Conservation (phyloP, 169 alveolate genomes). For the Eimeria maxima region DNA sequence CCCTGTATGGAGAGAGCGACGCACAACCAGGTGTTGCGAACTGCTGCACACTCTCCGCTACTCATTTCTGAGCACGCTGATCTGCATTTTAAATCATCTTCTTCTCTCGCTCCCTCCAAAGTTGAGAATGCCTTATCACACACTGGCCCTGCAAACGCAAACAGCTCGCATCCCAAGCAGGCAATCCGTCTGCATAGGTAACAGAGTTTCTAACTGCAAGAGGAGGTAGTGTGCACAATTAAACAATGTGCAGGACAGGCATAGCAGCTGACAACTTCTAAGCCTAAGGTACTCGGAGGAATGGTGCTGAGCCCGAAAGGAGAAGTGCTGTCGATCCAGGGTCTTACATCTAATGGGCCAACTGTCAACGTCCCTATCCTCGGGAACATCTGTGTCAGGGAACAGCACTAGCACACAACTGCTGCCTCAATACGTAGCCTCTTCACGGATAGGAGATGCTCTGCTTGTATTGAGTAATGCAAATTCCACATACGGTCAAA, state of each 20-base stretch:
- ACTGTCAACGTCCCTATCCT: neutral
- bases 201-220: neutral
- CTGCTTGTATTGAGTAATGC: neutral
- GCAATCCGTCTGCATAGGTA: neutral
- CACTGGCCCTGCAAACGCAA: slow-evolving; percentile 41
- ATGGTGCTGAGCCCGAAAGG: neutral
- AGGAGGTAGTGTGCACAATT: neutral
- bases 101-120: slow-evolving; percentile 43
- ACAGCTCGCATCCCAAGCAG: neutral
- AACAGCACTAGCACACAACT: neutral
- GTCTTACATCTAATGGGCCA: slow-evolving; percentile 32
- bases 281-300: neutral
- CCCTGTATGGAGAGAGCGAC: neutral
- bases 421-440: neutral
- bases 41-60: neutral
- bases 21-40: slow-evolving; percentile 46
- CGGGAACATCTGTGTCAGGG: neutral
- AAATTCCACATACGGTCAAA: neutral
- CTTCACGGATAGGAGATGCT: neutral
- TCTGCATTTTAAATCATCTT: slow-evolving; percentile 1
- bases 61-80: neutral
- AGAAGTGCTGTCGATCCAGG: neutral
- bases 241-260: neutral
- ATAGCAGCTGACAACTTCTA: neutral
- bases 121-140: slow-evolving; percentile 52